Base-by-base conservation (phyloP, 345 rosid genomes). In the Excoecaria agallocha region DNA sequence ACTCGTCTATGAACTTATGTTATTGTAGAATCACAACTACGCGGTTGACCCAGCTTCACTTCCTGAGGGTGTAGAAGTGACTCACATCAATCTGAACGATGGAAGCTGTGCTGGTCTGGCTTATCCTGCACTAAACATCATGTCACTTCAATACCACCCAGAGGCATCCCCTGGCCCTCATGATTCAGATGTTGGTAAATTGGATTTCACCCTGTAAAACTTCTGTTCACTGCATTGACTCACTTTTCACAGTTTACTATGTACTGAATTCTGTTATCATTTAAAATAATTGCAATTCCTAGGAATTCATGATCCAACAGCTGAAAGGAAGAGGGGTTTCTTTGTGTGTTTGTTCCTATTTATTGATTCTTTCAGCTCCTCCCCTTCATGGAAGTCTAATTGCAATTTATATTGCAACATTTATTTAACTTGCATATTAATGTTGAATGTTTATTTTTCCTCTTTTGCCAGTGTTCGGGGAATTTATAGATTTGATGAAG, bases 121-220 rank as follows among this genome's bases (percentile, higher is more conserved):
- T 49, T 96, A 76, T 81, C 92, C 97, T 6, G 87, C 88, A 0
- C 79, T 88, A 81, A 87, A 87, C 68, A 76, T 86, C 67, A 90
- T 96, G 96, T 90, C 99, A 65, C 96, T 93, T 70, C 97, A 96
- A 77, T 93, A 93, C 79, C 98, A 93, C 67, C 99, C 98, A 1
- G 99, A 93, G 76, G 99, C 97, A 56, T 93, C 97, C 48, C 99
- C 99, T 4, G 98, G 96, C 68, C 99, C 98, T 56, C 97, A 89
- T 72, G 99, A 95, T 84, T 95, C 99, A 19, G 99, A 96, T 72
- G 37, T 76, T 51, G 85, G 98, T 91, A 86, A 84, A 62, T 20
- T 38, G 6, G 45, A 20, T 43, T 60, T 19, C 35, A 6, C 45
- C 11, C 17, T 65, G 54, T 58, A 35, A 37, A 66, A 30, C 52